Evolutionary conservation across 2,329 filamentous ascomycete species (phyloP).

Genomic region (Xylogone sp.): DNA sequence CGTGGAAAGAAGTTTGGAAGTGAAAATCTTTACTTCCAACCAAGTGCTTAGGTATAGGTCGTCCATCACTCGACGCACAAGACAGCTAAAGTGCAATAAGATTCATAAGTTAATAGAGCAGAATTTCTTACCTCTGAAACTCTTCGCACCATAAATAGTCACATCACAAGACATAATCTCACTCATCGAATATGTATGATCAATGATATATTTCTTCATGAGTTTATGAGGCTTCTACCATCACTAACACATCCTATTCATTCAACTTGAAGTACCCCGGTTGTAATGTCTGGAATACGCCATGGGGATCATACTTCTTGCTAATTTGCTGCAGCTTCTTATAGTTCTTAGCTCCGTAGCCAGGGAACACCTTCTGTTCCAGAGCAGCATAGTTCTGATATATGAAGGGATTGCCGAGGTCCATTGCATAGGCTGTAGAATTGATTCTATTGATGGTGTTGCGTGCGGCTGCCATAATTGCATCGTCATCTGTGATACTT

Average conservation of each 20-base stretch:
- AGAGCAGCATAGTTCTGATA: slow-evolving; percentile 37
- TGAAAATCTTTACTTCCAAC: too few relatives aligned
- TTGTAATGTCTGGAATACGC: slow-evolving; percentile 26
- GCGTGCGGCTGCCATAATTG: slow-evolving; percentile 23
- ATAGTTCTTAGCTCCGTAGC: slow-evolving; percentile 32
- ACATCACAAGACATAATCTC: too few relatives aligned
- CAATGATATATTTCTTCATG: too few relatives aligned
- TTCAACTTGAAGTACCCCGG: slow-evolving; percentile 37
- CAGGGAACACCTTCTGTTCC: slow-evolving; percentile 30
- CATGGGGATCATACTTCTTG: slow-evolving; percentile 22
- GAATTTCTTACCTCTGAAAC: too few relatives aligned
- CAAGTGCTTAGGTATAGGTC: too few relatives aligned
- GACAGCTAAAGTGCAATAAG: too few relatives aligned
- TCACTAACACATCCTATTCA: background rate
- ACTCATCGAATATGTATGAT: too few relatives aligned
- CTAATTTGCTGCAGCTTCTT: slow-evolving; percentile 19
- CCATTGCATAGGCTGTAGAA: slow-evolving; percentile 25
- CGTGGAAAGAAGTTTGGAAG: too few relatives aligned
- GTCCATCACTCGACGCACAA: too few relatives aligned
- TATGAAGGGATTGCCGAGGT: slow-evolving; percentile 33
- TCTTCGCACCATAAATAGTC: too few relatives aligned
- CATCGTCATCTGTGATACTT: slow-evolving; percentile 29
- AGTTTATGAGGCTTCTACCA: too few relatives aligned
- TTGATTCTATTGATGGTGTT: slow-evolving; percentile 25
- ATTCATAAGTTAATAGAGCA: too few relatives aligned